These are phyloP conservation scores for Claviceps citrina DNA, from an alignment of 2,329 filamentous ascomycete genomes.

Conservation along the genomic window DNA sequence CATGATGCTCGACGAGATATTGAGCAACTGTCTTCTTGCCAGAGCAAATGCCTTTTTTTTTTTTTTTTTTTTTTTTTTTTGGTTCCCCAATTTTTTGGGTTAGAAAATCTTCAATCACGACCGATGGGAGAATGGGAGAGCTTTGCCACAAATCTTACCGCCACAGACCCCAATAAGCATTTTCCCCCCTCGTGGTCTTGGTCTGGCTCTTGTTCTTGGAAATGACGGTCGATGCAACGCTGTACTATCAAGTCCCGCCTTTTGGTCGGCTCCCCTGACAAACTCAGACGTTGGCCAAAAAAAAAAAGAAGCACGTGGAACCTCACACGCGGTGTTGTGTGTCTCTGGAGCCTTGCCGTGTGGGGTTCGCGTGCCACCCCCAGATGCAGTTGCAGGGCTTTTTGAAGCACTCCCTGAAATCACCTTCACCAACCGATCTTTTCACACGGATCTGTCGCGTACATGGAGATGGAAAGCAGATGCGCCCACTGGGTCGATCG, in stretches of 20 bases:
- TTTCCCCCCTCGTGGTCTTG: neutral
- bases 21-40: constrained; percentile 83
- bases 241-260: too few relatives aligned
- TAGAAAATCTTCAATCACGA: neutral
- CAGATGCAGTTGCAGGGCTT: too few relatives aligned
- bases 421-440: too few relatives aligned
- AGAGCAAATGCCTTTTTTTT: constrained; percentile 62
- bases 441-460: too few relatives aligned
- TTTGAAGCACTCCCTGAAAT: too few relatives aligned
- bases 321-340: too few relatives aligned
- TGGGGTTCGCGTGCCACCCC: constrained; percentile 5
- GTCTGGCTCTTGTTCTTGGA: too few relatives aligned
- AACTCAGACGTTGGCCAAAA: too few relatives aligned
- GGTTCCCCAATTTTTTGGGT: neutral
- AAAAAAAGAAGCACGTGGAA: neutral
- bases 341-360: neutral
- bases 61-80: neutral
- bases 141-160: constrained; percentile 28
- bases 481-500: too few relatives aligned
- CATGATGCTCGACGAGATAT: constrained; percentile 72
- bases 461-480: too few relatives aligned
- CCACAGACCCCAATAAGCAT: constrained; percentile 71
- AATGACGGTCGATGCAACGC: too few relatives aligned
- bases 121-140: neutral
- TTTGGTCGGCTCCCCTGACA: too few relatives aligned